Evolutionary conservation across 805 yeast genomes (phyloP), one percentile per base, ranked within the genome.

Genomic region (Lachancea sp.): DNA sequence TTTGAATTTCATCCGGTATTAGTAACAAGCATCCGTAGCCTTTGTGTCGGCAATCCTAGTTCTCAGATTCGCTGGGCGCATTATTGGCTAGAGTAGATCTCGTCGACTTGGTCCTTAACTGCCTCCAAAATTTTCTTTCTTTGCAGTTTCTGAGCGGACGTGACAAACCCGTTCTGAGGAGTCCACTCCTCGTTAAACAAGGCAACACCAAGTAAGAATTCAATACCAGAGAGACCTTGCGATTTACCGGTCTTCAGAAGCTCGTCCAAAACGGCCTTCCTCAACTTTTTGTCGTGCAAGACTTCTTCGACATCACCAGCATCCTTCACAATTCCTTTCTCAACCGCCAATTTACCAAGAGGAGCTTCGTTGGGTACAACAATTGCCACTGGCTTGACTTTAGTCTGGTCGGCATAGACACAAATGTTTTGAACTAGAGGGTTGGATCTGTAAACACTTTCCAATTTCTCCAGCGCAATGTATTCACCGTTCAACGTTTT

Each of bases 401-500:
- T 85, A 52, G 71, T 70, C 57, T 78, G 80, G 67, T 93, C 97
- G 40, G 98, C 98, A 63, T 90, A 91, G 51, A 89, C 90, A 69
- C 97, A 90, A 51, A 91, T 72, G 71, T 93, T 91, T 44, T 72
- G 68, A 31, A 91, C 93, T 52, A 74, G 72, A 36, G 78, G 69
- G 66, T 84, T 84, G 26, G 96, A 83, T 69, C 97, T 79, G 73
- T 93, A 93, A 41, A 85, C 74, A 10, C 95, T 77, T 70, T 93
- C 99, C 54, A 93, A 72, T 69, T 90, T 90, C 70, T 93, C 99
- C 59, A 93, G 75, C 3, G 99, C 99, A 66, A 93, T 87, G 68
- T 93, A 93, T 72, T 93, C 99, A 69, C 99, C 99, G 65, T 93
- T 91, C 59, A 78, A 74, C 16, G 99, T 93, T 76, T 93, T 93